Conservation (phyloP, 306 rosid genomes). For the Phaseolus lunatus region DNA sequence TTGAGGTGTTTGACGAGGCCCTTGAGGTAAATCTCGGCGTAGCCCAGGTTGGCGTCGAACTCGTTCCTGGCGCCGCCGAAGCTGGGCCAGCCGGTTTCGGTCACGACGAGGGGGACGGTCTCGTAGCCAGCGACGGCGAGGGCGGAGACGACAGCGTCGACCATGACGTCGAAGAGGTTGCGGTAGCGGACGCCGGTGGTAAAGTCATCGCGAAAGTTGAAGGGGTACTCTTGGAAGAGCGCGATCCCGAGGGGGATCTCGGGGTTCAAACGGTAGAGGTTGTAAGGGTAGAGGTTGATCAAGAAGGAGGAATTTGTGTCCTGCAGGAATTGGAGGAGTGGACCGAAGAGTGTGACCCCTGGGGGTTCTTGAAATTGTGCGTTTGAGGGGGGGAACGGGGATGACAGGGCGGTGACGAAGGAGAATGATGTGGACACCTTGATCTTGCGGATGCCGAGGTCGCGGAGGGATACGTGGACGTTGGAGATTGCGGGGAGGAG, state of each 20-base stretch:
- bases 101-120: constrained; percentile 66
- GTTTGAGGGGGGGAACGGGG: constrained; percentile 82
- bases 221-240: constrained; percentile 71
- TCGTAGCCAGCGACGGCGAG: constrained; percentile 71
- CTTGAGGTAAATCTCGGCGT: constrained; percentile 75
- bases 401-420: constrained; percentile 55
- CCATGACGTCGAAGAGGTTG: constrained; percentile 86
- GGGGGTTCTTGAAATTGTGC: constrained; percentile 63
- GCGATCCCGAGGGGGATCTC: constrained; percentile 81
- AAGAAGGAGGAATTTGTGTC: constrained; percentile 88
- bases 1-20: constrained; percentile 67
- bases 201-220: constrained; percentile 82
- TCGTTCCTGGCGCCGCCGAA: constrained; percentile 51
- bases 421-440: constrained; percentile 84
- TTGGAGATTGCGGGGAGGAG: constrained; percentile 79
- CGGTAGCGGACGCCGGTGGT: constrained; percentile 78
- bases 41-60: constrained; percentile 67
- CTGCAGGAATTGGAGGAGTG: constrained; percentile 72
- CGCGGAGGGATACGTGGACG: constrained; percentile 67
- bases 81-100: constrained; percentile 96
- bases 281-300: constrained; percentile 84
- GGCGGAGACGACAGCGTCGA: constrained; percentile 70
- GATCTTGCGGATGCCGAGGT: constrained; percentile 73
- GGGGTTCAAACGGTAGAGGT: constrained; percentile 59
- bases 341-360: constrained; percentile 48